Base-by-base conservation (phyloP, 768 basidiomycete genomes). In the Calocera viscosa region DNA sequence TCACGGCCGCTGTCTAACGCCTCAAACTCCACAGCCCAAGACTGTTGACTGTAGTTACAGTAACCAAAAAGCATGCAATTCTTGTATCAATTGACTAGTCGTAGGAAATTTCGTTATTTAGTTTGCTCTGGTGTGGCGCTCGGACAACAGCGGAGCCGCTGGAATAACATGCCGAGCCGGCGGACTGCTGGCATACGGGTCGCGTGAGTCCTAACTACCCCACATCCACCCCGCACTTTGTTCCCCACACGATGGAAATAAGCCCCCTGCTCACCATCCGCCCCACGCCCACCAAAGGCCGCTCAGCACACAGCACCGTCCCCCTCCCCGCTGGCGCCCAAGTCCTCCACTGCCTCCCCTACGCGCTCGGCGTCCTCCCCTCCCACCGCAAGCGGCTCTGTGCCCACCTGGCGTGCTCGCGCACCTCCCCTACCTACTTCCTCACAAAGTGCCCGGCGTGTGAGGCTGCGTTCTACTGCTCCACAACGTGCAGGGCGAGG, bases 1-100 rank as follows among this genome's bases (percentile, higher is more conserved):
- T 78, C 74, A 70, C 71, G 11, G 84, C 85, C 1, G 63, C 68
- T 34, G 63, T 47, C 43, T 47, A 24, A n/a, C n/a, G n/a, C n/a
- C n/a, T n/a, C n/a, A n/a, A 47, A 7, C 43, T 7, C 19, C 3
- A 47, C 19, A 24, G 43, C 53, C 53, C 14, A 19, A 10, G 30
- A 26, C 53, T 26, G 24, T 12, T 5, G 2, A 26, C 2, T 60
- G 53, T 11, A 60, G 53, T 47, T 47, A 24, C 7, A 7, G 5
- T 47, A n/a, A n/a, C n/a, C 24, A 47, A 47, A 24, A 47, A 47
- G 3, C 19, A 3, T 8, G 43, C 43, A 47, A 38, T 38, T 38
- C 35, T 38, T 38, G 35, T 38, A 38, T 38, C 35, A 38, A 38
- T 38, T 38, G 35, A 38, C 35, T 38, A 38, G 5, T 38, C 7